Conservation (phyloP, 768 basidiomycete genomes). For the Neoboletus magnificus region DNA sequence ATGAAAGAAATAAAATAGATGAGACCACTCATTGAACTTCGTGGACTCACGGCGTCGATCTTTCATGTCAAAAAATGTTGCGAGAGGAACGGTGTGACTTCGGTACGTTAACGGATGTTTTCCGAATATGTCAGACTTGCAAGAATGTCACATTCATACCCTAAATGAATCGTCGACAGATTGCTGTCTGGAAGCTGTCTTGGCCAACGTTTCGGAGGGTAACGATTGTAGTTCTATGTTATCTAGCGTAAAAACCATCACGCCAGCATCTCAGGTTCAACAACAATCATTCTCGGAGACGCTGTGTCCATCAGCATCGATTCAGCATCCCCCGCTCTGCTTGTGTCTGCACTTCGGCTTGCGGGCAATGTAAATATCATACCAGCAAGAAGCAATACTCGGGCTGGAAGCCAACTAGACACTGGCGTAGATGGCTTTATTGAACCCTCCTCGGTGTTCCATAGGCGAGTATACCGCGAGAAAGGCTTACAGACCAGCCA, state of each 20-base stretch:
- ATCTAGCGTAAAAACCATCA: neutral
- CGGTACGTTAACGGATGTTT: neutral
- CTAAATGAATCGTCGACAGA: no score
- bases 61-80: neutral
- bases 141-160: neutral
- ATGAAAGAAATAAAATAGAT: no score
- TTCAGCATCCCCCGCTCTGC: neutral
- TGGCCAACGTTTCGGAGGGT: no score
- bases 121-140: no score
- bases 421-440: neutral
- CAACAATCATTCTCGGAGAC: neutral
- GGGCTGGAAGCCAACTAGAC: neutral
- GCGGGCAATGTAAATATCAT: neutral
- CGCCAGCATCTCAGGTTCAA: neutral
- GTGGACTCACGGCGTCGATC: neutral
- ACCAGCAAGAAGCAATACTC: neutral
- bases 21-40: no score
- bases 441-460: neutral
- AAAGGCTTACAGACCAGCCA: neutral
- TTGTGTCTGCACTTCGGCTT: neutral
- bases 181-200: no score
- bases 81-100: neutral
- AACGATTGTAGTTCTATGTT: no score
- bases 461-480: neutral
- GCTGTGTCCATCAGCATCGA: neutral